Evolutionary conservation across 345 rosid species (phyloP), one percentile per base, ranked within the genome.

Genomic region (Moricandia arvensis): DNA sequence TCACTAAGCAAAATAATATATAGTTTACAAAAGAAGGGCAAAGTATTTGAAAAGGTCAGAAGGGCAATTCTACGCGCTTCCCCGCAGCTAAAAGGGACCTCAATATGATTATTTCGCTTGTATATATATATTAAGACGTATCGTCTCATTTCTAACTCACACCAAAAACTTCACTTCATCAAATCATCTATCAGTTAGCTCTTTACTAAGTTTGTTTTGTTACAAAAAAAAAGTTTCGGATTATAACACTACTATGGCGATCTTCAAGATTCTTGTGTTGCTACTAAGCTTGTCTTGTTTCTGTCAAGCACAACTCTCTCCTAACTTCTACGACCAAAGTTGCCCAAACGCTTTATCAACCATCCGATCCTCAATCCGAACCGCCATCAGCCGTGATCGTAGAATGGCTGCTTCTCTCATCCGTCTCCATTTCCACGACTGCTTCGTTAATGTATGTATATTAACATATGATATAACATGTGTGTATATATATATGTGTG

Each of bases 351-450:
- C 86, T 7, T 79, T 85, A 4, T 30, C 60, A 0, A 68, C 82
- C 3, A 85, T 87, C 7, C 83, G 88, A 6, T 66, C 88, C 8
- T 63, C 80, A 5, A 70, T 80, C 58, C 75, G 82, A 49, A 69
- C 72, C 1, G 75, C 82, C 0, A 80, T 80, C 15, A 75, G 75
- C 21, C 75, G 79, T 8, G 89, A 88, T 58, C 84, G 84, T 33
- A 70, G 90, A 58, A 86, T 88, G 88, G 90, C 88, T 4, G 88
- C 88, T 9, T 86, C 86, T 33, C 86, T 87, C 26, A 68, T 87
- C 72, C 92, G 87, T 67, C 88, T 88, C 33, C 90, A 86, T 54
- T 88, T 88, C 79, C 91, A 83, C 4, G 88, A 88, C 15, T 88
- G 88, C 57, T 88, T 88, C 4, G 90, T 87, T 63, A 75, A 69